Evolutionary conservation across 805 yeast species (phyloP).

Genomic region (Lipomyces kockii): DNA sequence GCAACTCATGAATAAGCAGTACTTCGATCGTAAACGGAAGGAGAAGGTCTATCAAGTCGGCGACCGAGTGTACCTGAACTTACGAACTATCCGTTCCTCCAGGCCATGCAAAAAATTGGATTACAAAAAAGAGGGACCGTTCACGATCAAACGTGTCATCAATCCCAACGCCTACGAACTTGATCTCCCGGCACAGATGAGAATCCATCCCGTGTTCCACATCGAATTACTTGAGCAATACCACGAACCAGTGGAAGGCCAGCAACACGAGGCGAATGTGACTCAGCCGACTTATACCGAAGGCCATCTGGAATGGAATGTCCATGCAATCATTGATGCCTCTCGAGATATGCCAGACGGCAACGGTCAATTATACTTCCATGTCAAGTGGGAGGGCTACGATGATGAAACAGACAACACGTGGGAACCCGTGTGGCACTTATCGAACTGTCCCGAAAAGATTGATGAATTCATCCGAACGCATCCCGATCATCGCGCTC

Average conservation of each 20-base stretch:
- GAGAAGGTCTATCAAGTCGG: not conserved
- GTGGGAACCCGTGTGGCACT: conserved; percentile 6
- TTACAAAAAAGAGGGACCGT: not conserved
- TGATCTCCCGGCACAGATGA: no score
- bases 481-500: not conserved
- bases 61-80: not conserved
- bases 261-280: no score
- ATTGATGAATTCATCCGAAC: not conserved
- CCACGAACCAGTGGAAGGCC: no score
- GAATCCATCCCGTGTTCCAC: no score
- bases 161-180: no score
- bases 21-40: not conserved
- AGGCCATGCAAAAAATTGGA: not conserved
- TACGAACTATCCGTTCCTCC: not conserved
- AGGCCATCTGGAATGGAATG: no score
- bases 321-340: not conserved
- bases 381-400: not conserved
- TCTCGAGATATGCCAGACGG: not conserved
- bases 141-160: not conserved
- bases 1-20: not conserved
- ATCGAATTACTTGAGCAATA: no score
- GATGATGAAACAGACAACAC: not conserved
- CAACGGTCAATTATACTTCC: not conserved
- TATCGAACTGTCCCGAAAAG: not conserved
- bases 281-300: no score